Percentiles rank a stretch among this genome's conserved stretches.
Evolutionary conservation across 225 moss, liverwort and hornwort genomes (phyloP).

Genomic region (Pleurozium schreberi): DNA sequence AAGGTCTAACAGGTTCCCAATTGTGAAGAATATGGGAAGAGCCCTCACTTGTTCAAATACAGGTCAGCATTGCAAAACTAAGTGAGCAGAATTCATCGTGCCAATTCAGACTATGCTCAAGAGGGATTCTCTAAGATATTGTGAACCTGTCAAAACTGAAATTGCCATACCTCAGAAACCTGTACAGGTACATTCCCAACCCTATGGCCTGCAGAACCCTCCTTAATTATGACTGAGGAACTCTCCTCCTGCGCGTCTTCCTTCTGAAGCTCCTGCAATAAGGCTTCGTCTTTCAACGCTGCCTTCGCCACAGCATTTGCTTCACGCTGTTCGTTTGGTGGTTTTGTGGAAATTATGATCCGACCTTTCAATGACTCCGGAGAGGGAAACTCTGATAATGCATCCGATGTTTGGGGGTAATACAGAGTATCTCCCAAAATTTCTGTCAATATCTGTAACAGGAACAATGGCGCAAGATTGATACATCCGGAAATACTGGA

Average conservation of each 20-base stretch:
- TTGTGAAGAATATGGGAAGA: background rate
- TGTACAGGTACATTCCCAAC: background rate
- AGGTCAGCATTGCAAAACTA: background rate
- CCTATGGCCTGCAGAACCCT: constrained; percentile 37
- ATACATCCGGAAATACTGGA: background rate
- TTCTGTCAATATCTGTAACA: constrained; percentile 35
- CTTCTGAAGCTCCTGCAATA: constrained; percentile 3
- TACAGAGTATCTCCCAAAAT: constrained; percentile 37
- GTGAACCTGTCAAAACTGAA: background rate
- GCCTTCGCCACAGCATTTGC: background rate
- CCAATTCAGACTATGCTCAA: background rate
- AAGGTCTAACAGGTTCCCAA: background rate
- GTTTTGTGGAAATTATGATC: constrained; percentile 84
- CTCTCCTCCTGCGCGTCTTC: constrained; percentile 13
- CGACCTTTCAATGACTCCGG: constrained; percentile 49
- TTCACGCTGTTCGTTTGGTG: constrained; percentile 37
- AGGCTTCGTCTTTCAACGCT: constrained; percentile 1
- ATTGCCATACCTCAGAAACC: background rate
- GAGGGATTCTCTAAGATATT: background rate
- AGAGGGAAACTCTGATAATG: constrained; percentile 45
- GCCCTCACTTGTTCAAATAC: background rate
- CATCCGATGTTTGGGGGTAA: constrained; percentile 28
- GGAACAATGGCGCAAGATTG: background rate
- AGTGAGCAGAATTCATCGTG: background rate
- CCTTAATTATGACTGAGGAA: background rate